Conservation (phyloP, 2,329 filamentous ascomycete genomes). For the Stachybotrys echinatus region DNA sequence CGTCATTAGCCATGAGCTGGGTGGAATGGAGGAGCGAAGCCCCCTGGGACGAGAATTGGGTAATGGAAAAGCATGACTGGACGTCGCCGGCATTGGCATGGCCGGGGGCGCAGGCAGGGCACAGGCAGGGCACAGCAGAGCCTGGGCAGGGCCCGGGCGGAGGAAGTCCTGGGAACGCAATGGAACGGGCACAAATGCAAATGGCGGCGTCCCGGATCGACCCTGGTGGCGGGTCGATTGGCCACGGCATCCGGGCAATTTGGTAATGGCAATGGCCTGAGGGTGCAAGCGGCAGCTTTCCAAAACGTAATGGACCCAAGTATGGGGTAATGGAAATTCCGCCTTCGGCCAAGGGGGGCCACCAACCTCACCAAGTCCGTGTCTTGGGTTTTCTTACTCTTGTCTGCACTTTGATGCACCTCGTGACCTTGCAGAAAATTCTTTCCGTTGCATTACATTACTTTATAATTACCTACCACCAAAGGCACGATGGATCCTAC, state of each 20-base stretch:
- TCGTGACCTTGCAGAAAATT: not conserved
- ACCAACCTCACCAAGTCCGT: not conserved
- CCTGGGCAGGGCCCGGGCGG: too few relatives aligned
- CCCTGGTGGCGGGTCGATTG: not conserved
- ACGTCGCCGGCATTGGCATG: conserved; percentile 16
- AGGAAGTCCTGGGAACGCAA: too few relatives aligned
- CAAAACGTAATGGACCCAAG: conserved; percentile 22
- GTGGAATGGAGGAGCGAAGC: conserved; percentile 6
- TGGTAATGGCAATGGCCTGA: conserved; percentile 29
- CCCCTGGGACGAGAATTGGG: conserved; percentile 27
- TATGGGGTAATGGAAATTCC: conserved; percentile 18
- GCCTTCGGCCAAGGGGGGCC: not conserved
- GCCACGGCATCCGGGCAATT: conserved; percentile 17
- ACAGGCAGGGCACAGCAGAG: too few relatives aligned
- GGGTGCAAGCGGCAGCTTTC: not conserved
- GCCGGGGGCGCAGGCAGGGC: not conserved
- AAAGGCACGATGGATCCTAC: not conserved
- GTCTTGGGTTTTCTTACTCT: not conserved
- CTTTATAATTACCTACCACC: not conserved
- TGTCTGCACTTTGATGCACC: not conserved
- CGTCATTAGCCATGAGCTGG: conserved; percentile 23
- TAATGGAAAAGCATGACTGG: conserved; percentile 44
- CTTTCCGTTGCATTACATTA: not conserved
- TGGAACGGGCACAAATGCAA: conserved; percentile 3
- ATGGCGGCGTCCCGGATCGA: not conserved